These are phyloP conservation scores for Lathyrus aphaca DNA, from an alignment of 306 rosid species.

Conservation along the genomic window DNA sequence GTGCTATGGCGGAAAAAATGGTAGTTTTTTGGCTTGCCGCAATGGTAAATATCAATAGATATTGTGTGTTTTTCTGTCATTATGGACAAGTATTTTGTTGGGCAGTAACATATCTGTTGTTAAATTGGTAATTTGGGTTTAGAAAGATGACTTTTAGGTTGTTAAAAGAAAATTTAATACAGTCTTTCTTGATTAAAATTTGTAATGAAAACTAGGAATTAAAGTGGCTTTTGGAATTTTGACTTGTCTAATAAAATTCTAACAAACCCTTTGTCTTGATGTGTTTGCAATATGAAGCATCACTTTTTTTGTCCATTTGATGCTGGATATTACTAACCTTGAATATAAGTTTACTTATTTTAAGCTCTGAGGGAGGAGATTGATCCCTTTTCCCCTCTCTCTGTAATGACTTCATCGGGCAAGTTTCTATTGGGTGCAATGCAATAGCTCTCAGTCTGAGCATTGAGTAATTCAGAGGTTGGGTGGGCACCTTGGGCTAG, in stretches of 20 bases:
- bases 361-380: not conserved
- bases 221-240: not conserved
- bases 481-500: conserved; percentile 1
- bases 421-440: conserved; percentile 2
- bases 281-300: not conserved
- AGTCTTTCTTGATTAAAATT: not conserved
- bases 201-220: conserved; percentile 3
- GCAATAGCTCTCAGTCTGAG: conserved; percentile 4
- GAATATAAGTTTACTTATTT: not conserved
- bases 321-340: not conserved
- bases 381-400: not conserved
- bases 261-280: not conserved
- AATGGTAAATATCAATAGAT: too few relatives aligned
- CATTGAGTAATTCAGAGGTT: not conserved
- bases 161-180: conserved; percentile 4
- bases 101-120: not conserved
- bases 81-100: not conserved
- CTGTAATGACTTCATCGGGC: not conserved
- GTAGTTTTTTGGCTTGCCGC: too few relatives aligned
- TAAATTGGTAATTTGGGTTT: conserved; percentile 6
- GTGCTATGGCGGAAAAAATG: too few relatives aligned
- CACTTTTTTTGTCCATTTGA: too few relatives aligned
- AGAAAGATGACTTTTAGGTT: not conserved
- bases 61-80: too few relatives aligned
- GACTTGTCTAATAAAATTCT: not conserved